Evolutionary conservation across 805 yeast genomes (phyloP), one percentile per base, ranked within the genome.

Genomic region (Grigorovia humatica): DNA sequence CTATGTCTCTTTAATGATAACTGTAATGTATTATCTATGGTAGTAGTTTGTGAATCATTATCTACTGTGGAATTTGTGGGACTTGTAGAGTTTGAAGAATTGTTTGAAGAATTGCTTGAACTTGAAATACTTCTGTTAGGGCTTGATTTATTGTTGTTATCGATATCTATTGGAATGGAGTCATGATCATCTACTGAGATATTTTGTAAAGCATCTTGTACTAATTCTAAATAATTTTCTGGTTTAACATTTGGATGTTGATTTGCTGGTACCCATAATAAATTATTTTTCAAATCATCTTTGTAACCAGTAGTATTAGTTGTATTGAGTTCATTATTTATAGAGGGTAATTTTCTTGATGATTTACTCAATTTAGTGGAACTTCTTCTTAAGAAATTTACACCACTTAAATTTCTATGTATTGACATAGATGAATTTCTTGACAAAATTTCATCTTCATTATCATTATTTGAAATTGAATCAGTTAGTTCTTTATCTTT

Each of bases 181-280:
- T 48, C 46, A 23, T 35, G 29, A n/a, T 30, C 8, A 12, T 47
- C 49, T 2, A 19, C 38, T 9, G 13, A 11, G 15, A 64, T 59
- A 66, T 60, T 45, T 66, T 71, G 55, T 63, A 67, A 49, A 18
- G 69, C 62, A 48, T 66, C 67, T 50, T 82, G 82, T 46, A 85
- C 82, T 62, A 84, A 85, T 57, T 76, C 77, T 56, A 81, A 73
- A 69, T 81, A 85, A 59, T 86, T 88, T 60, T 87, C 95, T 1
- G 98, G 98, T 27, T 95, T 90, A n/a, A 91, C 78, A 60, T 86
- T 91, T 1, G 98, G 98, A 65, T 93, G 99, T 42, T 88, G 75
- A 55, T 80, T 81, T 1, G 98, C 99, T 0, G 98, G 98, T 1
- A 93, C 97, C 99, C 99, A 91, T 50, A 91, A 71, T 35, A 86